Base-by-base conservation (phyloP, 2,329 filamentous ascomycete species). In the Pestalotiopsis sp. region DNA sequence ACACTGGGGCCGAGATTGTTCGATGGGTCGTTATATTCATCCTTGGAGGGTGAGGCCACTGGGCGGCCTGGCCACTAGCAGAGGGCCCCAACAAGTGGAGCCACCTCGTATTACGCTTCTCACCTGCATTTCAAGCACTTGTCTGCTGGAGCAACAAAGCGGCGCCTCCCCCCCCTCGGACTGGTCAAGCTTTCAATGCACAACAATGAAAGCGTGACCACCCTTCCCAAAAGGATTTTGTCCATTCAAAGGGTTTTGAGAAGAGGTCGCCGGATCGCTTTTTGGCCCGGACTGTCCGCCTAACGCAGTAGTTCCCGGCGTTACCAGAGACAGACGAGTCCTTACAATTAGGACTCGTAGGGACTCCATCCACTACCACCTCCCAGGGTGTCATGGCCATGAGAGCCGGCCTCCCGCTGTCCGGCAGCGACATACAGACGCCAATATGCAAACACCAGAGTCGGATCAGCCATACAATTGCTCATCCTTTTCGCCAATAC, bases 31-130 rank as follows among this genome's bases (percentile, higher is more conserved):
- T 63, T 63, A 63, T 20, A 63, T 52, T 24, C 39, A 44, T 17
- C 60, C 13, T 44, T 26, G 20, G 20, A 35, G 52, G 22, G 61
- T 17, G 26, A 38, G 61, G 39, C 61, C 61, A 13, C 61, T 14
- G 17, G n/a, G 11, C 44, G 20, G 24, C 20, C 35, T 57, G 44
- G 63, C 48, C 63, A 30, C 63, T 55, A 20, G 14, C 17, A 30
- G 13, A 26, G 26, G 17, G 22, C 44, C 22, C 24, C 7, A 20
- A 38, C 30, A 17, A 9, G 38, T 48, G 61, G 63, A 44, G 35
- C n/a, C 39, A 39, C 38, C 63, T 65, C 63, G 63, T 65, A 65
- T 65, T 65, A 57, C 63, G 52, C 35, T 65, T 44, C 52, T 38
- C 63, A 65, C 35, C 63, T 65, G 63, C 63, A 65, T 65, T 65